These are phyloP conservation scores for Capsicum pubescens DNA, from an alignment of 257 asterid species.

Conservation along the genomic window DNA sequence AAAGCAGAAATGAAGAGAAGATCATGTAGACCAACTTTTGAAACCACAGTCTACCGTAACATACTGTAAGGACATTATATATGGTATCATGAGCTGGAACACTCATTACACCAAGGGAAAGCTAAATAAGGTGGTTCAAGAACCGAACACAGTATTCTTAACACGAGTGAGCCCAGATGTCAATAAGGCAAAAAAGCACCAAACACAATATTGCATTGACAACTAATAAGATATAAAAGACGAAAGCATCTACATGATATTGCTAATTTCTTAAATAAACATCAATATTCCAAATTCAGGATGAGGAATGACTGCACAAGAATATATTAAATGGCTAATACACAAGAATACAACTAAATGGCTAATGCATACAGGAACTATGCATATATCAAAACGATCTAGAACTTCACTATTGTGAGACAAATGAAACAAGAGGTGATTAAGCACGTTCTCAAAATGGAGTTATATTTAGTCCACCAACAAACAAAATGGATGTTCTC, in stretches of 20 bases:
- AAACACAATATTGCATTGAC: neutral
- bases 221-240: neutral
- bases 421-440: neutral
- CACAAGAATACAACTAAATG: neutral
- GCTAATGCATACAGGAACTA: neutral
- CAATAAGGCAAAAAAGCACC: neutral
- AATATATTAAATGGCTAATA: neutral
- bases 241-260: neutral
- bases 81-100: neutral
- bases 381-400: neutral
- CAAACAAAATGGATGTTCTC: neutral
- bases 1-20: constrained; percentile 16
- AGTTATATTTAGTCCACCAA: constrained; percentile 11
- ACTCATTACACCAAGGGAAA: constrained; percentile 10
- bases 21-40: constrained; percentile 10
- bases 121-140: neutral
- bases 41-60: neutral
- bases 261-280: neutral
- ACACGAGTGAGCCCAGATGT: neutral
- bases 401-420: constrained; percentile 14
- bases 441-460: constrained; percentile 21
- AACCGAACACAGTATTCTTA: neutral
- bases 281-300: constrained; percentile 23
- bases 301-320: neutral
- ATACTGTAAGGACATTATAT: constrained; percentile 14